A percentile compares a stretch with the other conserved stretches of the same genome.
Evolutionary conservation across 2,329 filamentous ascomycete species (phyloP).

Genomic region (Thelonectria blattea): DNA sequence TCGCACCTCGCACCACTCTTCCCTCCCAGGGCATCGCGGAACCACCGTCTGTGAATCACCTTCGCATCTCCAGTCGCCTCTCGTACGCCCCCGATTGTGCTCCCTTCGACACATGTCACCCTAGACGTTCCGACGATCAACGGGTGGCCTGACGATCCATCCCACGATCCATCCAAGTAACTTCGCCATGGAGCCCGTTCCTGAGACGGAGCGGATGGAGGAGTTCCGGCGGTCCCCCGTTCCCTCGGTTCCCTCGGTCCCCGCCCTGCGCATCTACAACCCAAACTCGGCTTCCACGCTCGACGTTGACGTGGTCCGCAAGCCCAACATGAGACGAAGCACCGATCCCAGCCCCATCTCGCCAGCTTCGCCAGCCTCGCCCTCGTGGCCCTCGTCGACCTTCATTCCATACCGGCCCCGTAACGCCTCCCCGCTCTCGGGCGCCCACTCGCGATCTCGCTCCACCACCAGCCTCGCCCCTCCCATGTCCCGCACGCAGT

Average conservation of each 20-base stretch:
- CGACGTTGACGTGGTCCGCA: conserved; percentile 53
- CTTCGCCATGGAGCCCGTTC: conserved; percentile 67
- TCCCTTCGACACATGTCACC: conserved; percentile 33
- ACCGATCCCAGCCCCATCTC: conserved; percentile 63
- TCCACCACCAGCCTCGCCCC: conserved; percentile 62
- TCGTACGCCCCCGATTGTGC: background rate
- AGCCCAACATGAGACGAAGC: conserved; percentile 62
- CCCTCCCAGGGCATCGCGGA: background rate
- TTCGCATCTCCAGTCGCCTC: background rate
- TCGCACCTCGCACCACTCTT: background rate
- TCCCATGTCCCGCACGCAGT: conserved; percentile 67
- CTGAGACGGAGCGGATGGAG: conserved; percentile 72
- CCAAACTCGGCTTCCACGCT: conserved; percentile 45
- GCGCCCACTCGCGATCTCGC: conserved; percentile 62
- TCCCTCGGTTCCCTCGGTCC: conserved; percentile 53
- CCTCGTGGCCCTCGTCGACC: conserved; percentile 52
- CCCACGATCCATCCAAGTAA: conserved; percentile 24
- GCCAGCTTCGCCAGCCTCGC: conserved; percentile 58
- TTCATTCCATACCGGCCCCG: conserved; percentile 65
- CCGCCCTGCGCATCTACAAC: conserved; percentile 57
- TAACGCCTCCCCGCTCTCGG: conserved; percentile 66
- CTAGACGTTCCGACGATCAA: conserved; percentile 30
- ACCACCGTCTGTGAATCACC: background rate
- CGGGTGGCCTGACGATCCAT: conserved; percentile 32
- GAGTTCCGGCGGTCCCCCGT: conserved; percentile 66